A percentile compares a stretch with the other conserved stretches of the same genome.
phyloP scores from a whole-genome alignment of 208 protist genomes.

The Leptomonas pyrrhocoris region DNA sequence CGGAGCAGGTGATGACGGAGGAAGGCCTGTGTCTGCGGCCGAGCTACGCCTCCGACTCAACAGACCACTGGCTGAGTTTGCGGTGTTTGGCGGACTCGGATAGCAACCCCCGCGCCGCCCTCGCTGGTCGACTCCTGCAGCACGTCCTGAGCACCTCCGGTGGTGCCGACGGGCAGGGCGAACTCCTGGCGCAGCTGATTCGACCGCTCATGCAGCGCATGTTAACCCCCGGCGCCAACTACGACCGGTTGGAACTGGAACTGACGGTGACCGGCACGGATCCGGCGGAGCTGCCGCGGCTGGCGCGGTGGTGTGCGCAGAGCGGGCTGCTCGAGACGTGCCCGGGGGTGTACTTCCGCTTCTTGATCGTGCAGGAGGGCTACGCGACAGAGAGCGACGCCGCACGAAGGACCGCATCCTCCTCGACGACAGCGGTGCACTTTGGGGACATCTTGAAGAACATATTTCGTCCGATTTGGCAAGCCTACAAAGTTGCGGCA shows the following conservation, averaged over 20 bases:
- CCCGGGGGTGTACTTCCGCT: slow-evolving; percentile 40
- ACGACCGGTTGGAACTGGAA: slow-evolving; percentile 67
- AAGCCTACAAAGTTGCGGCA: slow-evolving; percentile 81
- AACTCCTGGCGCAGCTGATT: slow-evolving; percentile 58
- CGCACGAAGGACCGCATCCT: not conserved
- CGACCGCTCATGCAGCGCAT: slow-evolving; percentile 46
- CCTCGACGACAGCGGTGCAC: not conserved
- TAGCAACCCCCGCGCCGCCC: slow-evolving; percentile 17
- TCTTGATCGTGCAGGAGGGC: slow-evolving; percentile 60
- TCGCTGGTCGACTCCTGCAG: slow-evolving; percentile 40
- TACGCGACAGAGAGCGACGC: slow-evolving; percentile 32
- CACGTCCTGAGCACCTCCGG: slow-evolving; percentile 52
- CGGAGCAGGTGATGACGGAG: slow-evolving; percentile 37
- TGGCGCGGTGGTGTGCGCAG: slow-evolving; percentile 67
- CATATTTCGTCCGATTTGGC: slow-evolving; percentile 98
- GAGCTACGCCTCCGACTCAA: slow-evolving; percentile 46
- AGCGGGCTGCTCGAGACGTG: slow-evolving; percentile 51
- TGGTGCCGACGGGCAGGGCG: slow-evolving; percentile 40
- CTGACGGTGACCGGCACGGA: slow-evolving; percentile 64
- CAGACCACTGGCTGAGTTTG: slow-evolving; percentile 27
- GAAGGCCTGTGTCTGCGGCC: slow-evolving; percentile 63
- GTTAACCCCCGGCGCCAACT: slow-evolving; percentile 21
- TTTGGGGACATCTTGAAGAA: slow-evolving; percentile 95
- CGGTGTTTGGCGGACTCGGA: slow-evolving; percentile 29
- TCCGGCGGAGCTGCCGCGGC: slow-evolving; percentile 48